Percentiles rank a stretch among this genome's conserved stretches.
Conservation (phyloP, 176 grass and related monocot species). For the Lolium multiflorum region DNA sequence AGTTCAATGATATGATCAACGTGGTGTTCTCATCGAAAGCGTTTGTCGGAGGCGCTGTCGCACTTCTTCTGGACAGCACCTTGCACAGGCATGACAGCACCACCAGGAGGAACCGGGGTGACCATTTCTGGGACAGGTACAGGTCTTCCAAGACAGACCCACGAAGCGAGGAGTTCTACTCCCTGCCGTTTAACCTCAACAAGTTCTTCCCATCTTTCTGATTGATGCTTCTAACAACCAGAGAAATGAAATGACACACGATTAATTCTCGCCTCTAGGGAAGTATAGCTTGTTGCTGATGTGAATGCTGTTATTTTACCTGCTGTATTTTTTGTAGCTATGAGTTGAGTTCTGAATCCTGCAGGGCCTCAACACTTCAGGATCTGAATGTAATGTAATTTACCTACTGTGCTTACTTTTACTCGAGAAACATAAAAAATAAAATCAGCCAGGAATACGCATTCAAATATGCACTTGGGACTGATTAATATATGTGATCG, state of each 20-base stretch:
- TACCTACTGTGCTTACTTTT: no score
- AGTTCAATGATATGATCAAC: conserved; percentile 97
- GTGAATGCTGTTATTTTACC: conserved; percentile 19
- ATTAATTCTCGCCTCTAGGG: conserved; percentile 13
- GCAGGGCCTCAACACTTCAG: background rate
- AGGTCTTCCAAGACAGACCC: conserved; percentile 81
- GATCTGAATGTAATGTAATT: no score
- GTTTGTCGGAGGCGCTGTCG: conserved; percentile 70
- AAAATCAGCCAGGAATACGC: no score
- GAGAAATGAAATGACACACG: background rate
- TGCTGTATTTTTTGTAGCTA: background rate
- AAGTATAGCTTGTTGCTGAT: conserved; percentile 9
- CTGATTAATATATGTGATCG: no score
- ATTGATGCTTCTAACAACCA: conserved; percentile 18
- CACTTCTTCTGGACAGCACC: conserved; percentile 84
- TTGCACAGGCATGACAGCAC: conserved; percentile 56
- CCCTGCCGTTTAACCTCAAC: conserved; percentile 84
- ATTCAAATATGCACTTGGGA: no score
- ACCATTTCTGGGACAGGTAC: conserved; percentile 94
- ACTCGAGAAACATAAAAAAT: no score
- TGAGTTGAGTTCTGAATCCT: conserved; percentile 45
- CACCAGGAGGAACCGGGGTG: conserved; percentile 59
- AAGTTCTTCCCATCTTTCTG: conserved; percentile 93
- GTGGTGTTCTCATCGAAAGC: conserved; percentile 92
- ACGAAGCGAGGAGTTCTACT: conserved; percentile 90